Percentiles rank a stretch among this genome's conserved stretches.
Evolutionary conservation across 768 basidiomycete species (phyloP).

Genomic region (Boletellus sp.): DNA sequence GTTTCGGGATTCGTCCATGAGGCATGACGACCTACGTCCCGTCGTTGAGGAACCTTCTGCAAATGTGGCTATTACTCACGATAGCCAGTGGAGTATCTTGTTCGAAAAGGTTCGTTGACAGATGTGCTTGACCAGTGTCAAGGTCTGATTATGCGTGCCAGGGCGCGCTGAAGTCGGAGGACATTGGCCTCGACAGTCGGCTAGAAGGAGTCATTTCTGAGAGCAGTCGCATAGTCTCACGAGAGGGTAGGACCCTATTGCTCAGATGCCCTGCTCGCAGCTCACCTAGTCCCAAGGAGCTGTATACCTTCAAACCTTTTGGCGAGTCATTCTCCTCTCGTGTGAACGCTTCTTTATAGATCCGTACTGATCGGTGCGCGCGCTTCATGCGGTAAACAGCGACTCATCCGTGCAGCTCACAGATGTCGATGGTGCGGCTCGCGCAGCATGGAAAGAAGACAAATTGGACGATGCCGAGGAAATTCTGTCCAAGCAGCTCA

Average conservation of each 20-base stretch:
- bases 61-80: slow-evolving; percentile 11
- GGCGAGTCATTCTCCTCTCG: background rate
- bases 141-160: background rate
- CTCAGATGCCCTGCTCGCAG: background rate
- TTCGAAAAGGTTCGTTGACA: slow-evolving; percentile 5
- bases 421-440: background rate
- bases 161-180: slow-evolving; percentile 7
- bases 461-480: slow-evolving; percentile 9
- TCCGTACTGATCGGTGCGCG: background rate
- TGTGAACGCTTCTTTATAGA: too few species aligned
- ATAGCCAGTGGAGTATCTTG: slow-evolving; percentile 11
- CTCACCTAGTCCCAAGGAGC: slow-evolving; percentile 3
- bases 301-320: slow-evolving; percentile 1
- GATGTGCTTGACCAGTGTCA: background rate
- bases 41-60: slow-evolving; percentile 7
- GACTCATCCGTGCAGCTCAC: slow-evolving; percentile 6
- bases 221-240: slow-evolving; percentile 5
- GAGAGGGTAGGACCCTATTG: slow-evolving; percentile 1
- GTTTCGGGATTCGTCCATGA: too few species aligned
- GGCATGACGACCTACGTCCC: too few species aligned
- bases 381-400: background rate
- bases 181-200: background rate
- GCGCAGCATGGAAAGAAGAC: slow-evolving; percentile 4
- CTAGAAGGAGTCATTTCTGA: slow-evolving; percentile 4
- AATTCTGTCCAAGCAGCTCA: slow-evolving; percentile 4